These are phyloP conservation scores for Epicoccum nigrum DNA, from an alignment of 2,329 filamentous ascomycete genomes.

Conservation along the genomic window DNA sequence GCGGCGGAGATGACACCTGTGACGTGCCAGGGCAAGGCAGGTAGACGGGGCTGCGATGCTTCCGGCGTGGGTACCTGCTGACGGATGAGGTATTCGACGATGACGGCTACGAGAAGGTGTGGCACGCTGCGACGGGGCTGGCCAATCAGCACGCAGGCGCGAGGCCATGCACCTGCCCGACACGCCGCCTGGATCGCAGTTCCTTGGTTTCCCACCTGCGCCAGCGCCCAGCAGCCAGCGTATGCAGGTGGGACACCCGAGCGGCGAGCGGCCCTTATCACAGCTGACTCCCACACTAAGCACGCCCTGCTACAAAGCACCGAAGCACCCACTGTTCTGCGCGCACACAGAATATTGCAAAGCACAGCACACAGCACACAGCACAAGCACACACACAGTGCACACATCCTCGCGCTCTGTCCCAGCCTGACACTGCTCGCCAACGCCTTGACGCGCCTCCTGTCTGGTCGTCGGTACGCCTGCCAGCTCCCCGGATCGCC, in stretches of 20 bases:
- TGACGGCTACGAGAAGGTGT: conserved; percentile 13
- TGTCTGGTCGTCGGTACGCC: conserved; percentile 8
- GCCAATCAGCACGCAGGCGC: conserved; percentile 12
- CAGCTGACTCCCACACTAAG: conserved; percentile 16
- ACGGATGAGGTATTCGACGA: conserved; percentile 14
- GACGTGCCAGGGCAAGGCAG: conserved; percentile 9
- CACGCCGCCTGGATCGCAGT: conserved; percentile 13
- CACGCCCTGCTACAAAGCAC: conserved; percentile 13
- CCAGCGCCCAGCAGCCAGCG: too few relatives aligned
- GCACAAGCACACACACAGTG: not conserved
- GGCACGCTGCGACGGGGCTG: not conserved
- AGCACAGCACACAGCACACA: not conserved
- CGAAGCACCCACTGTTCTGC: conserved; percentile 16
- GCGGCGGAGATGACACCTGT: too few relatives aligned
- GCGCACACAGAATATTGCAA: conserved; percentile 19
- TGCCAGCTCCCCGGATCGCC: conserved; percentile 28
- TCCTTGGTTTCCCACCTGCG: conserved; percentile 18
- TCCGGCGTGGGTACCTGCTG: conserved; percentile 17
- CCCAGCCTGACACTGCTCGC: conserved; percentile 7
- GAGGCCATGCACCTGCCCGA: conserved; percentile 17
- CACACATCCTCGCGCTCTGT: conserved; percentile 7
- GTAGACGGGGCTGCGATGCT: conserved; percentile 6
- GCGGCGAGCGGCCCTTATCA: conserved; percentile 13
- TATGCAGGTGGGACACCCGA: conserved; percentile 13
- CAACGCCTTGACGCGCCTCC: conserved; percentile 13